phyloP scores from a whole-genome alignment of 768 basidiomycete species.

The Chalciporus piperatus region DNA sequence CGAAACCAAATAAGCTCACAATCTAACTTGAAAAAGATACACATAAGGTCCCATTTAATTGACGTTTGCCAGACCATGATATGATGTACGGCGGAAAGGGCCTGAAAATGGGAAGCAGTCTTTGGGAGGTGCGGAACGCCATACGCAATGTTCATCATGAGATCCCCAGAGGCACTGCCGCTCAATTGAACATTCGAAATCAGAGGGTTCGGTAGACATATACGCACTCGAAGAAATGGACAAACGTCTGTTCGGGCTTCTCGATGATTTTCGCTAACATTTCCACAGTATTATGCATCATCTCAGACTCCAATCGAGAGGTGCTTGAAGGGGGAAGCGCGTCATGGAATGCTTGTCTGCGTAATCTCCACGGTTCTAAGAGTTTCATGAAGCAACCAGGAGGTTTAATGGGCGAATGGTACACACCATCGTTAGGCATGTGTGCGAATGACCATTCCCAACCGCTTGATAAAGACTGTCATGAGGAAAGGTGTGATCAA shows the following conservation, averaged over 20 bases:
- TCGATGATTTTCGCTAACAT: slow-evolving; percentile 7
- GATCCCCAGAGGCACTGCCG: slow-evolving; percentile 3
- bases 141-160: slow-evolving; percentile 6
- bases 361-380: slow-evolving; percentile 1
- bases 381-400: not conserved
- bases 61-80: slow-evolving; percentile 5
- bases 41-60: slow-evolving; percentile 6
- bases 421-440: slow-evolving; percentile 6
- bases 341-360: slow-evolving; percentile 5
- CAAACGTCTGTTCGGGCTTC: not conserved
- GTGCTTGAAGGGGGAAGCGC: not conserved
- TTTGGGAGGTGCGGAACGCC: slow-evolving; percentile 2
- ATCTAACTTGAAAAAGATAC: slow-evolving; percentile 1
- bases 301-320: not conserved
- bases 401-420: not conserved
- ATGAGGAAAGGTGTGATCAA: not conserved
- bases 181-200: not conserved
- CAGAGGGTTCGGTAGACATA: not conserved
- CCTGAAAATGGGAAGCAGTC: slow-evolving; percentile 1
- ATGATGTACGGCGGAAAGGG: not conserved
- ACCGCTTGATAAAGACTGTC: not conserved
- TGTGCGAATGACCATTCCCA: slow-evolving; percentile 9
- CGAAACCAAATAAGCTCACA: not conserved
- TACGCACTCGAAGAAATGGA: slow-evolving; percentile 3
- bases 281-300: slow-evolving; percentile 4